phyloP scores from a whole-genome alignment of 2,329 filamentous ascomycete species.

The Pseudopyrenochaeta lycopersici region DNA sequence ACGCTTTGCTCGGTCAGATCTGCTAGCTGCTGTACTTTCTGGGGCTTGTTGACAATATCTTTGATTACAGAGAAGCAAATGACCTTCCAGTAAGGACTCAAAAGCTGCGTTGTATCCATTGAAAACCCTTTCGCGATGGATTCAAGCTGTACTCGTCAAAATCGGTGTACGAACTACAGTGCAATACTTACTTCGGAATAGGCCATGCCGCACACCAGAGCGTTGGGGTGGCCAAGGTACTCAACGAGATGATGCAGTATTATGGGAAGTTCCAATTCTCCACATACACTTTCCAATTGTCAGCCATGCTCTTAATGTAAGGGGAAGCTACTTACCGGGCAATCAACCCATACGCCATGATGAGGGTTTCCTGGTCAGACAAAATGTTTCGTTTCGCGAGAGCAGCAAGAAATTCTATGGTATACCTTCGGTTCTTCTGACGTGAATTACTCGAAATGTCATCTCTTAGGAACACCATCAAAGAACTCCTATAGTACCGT shows the following conservation, averaged over 20 bases:
- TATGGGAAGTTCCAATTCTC: constrained; percentile 85
- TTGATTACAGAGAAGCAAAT: constrained; percentile 84
- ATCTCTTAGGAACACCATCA: constrained; percentile 71
- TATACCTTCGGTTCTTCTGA: constrained; percentile 72
- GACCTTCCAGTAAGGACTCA: constrained; percentile 88
- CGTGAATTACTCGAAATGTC: constrained; percentile 58
- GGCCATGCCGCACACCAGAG: constrained; percentile 79
- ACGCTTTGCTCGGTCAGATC: constrained; percentile 82
- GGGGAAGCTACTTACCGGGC: constrained; percentile 64
- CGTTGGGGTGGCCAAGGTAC: constrained; percentile 84
- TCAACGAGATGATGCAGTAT: constrained; percentile 84
- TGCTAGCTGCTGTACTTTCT: constrained; percentile 80
- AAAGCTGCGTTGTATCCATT: constrained; percentile 71
- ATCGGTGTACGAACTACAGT: not conserved
- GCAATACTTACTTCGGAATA: constrained; percentile 73
- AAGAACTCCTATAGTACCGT: constrained; percentile 60
- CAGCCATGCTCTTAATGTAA: constrained; percentile 6
- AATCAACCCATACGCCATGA: constrained; percentile 86
- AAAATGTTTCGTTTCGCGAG: constrained; percentile 74
- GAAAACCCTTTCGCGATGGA: constrained; percentile 73
- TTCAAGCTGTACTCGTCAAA: constrained; percentile 61
- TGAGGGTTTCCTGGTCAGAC: constrained; percentile 80
- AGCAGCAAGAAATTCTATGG: constrained; percentile 74
- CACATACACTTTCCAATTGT: constrained; percentile 64
- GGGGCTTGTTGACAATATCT: constrained; percentile 81